Percentiles rank a stretch among this genome's conserved stretches.
Evolutionary conservation across 768 basidiomycete species (phyloP).

Genomic region (Leccinum disarticulatum): DNA sequence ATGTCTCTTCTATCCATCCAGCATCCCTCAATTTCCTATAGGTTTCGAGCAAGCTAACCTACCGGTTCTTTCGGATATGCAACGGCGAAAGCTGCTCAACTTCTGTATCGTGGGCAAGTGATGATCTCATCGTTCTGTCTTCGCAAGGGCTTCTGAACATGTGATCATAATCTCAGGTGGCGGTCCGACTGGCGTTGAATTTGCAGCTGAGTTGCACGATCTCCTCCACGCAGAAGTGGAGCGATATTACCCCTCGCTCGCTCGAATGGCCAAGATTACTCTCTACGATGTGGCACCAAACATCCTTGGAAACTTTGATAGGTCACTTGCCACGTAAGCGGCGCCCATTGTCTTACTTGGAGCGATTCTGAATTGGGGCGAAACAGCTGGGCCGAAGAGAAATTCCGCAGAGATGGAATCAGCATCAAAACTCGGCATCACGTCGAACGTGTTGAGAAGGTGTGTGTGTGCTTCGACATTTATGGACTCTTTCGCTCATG

Average conservation of each 20-base stretch:
- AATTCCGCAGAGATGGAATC: conserved; percentile 75
- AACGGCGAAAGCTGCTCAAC: conserved; percentile 73
- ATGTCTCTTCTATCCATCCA: not conserved
- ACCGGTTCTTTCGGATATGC: conserved; percentile 70
- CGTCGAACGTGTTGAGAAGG: conserved; percentile 66
- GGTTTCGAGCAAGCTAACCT: conserved; percentile 88
- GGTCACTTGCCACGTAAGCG: conserved; percentile 54
- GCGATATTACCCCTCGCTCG: conserved; percentile 61
- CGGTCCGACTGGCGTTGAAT: conserved; percentile 80
- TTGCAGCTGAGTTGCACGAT: conserved; percentile 81
- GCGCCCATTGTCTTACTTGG: conserved; percentile 11
- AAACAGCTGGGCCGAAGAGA: conserved; percentile 63
- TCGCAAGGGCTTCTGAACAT: conserved; percentile 7
- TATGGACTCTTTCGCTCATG: conserved; percentile 11
- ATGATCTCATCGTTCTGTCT: not conserved
- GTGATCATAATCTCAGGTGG: conserved; percentile 45
- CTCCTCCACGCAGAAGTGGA: conserved; percentile 66
- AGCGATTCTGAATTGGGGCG: not conserved
- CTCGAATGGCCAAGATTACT: conserved; percentile 65
- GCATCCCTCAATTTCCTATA: conserved; percentile 18
- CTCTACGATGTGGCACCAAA: conserved; percentile 80
- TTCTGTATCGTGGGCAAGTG: conserved; percentile 82
- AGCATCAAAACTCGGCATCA: conserved; percentile 69
- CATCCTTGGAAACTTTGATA: conserved; percentile 77
- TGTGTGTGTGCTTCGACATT: conserved; percentile 26